phyloP scores from a whole-genome alignment of 2,329 filamentous ascomycete species.

The Colletotrichum truncatum region DNA sequence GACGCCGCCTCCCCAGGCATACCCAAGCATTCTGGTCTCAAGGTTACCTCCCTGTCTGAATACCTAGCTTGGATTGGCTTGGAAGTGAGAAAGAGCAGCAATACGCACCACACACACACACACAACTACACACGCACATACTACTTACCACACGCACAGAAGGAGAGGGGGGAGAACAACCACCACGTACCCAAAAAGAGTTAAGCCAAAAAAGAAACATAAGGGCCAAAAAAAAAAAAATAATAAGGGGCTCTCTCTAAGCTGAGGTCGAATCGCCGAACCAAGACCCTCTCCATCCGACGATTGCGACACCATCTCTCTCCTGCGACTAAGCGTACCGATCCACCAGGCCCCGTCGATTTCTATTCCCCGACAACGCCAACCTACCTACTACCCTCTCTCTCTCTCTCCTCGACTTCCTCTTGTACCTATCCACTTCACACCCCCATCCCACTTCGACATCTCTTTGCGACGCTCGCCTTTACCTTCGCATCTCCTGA shows the following conservation, averaged over 20 bases:
- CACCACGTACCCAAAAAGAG: background rate
- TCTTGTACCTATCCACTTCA: slow-evolving; percentile 1
- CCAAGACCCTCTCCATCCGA: slow-evolving; percentile 12
- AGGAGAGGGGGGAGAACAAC: background rate
- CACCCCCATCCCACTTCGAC: slow-evolving; percentile 13
- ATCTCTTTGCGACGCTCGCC: background rate
- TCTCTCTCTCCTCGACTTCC: background rate
- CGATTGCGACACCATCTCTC: slow-evolving; percentile 5
- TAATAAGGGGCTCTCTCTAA: slow-evolving; percentile 22
- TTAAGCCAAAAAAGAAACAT: background rate
- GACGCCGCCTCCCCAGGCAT: too few species aligned
- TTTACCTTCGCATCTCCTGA: slow-evolving; percentile 2
- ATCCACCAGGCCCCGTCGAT: background rate
- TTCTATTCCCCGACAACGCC: slow-evolving; percentile 3
- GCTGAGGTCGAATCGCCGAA: slow-evolving; percentile 18
- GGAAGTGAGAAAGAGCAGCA: background rate
- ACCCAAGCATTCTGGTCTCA: too few species aligned
- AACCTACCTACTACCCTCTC: slow-evolving; percentile 1
- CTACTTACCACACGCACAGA: background rate
- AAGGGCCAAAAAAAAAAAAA: background rate
- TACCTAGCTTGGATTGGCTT: background rate
- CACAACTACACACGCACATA: background rate
- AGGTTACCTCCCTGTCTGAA: slow-evolving; percentile 16
- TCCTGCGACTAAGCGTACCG: slow-evolving; percentile 12
- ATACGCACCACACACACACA: background rate